These are phyloP conservation scores for Mrakia frigida DNA, from an alignment of 768 basidiomycete species.

Conservation along the genomic window DNA sequence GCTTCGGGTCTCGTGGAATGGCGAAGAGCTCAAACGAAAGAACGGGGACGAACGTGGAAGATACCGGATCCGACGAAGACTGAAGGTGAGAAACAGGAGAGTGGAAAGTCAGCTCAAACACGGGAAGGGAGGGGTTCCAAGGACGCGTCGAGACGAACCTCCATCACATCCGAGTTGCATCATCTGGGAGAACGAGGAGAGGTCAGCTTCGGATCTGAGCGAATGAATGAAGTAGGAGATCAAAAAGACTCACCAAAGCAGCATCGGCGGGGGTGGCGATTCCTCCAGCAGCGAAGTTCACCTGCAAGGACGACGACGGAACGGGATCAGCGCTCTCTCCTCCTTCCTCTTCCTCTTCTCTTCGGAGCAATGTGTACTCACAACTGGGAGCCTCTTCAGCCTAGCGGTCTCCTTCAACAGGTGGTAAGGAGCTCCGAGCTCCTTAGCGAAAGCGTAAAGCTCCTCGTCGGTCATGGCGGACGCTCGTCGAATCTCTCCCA, in stretches of 20 bases:
- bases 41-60: conserved; percentile 73
- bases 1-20: background rate
- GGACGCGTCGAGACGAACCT: conserved; percentile 53
- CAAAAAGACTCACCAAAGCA: conserved; percentile 51
- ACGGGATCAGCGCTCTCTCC: background rate
- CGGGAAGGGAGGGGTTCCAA: background rate
- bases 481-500: conserved; percentile 68
- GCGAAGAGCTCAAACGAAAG: too few relatives aligned
- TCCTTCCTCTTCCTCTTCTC: background rate
- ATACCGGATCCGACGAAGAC: conserved; percentile 98
- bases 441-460: conserved; percentile 86
- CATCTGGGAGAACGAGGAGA: conserved; percentile 50
- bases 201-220: too few relatives aligned
- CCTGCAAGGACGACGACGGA: background rate
- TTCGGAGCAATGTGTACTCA: conserved; percentile 29
- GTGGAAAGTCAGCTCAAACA: background rate
- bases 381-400: conserved; percentile 85
- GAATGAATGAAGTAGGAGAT: too few relatives aligned
- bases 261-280: conserved; percentile 68
- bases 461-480: conserved; percentile 91
- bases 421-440: conserved; percentile 75
- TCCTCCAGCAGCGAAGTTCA: conserved; percentile 90
- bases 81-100: conserved; percentile 39
- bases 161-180: conserved; percentile 98
- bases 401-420: conserved; percentile 93